phyloP scores from a whole-genome alignment of 495 filamentous ascomycete species.

The Podospora comata region DNA sequence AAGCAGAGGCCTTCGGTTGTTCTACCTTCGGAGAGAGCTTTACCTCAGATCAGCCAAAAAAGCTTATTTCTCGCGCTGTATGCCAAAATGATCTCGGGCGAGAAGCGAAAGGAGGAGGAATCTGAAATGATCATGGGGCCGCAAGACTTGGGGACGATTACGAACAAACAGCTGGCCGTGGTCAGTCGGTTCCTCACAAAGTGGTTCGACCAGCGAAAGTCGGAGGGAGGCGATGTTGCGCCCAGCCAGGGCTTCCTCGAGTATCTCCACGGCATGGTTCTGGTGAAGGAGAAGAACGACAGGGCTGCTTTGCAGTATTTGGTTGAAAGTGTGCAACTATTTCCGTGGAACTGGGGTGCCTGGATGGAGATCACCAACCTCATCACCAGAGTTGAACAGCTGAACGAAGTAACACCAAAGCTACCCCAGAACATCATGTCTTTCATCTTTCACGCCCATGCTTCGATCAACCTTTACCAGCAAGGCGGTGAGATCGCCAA shows the following conservation, averaged over 20 bases:
- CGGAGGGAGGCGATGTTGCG: constrained; percentile 53
- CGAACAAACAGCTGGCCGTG: constrained; percentile 76
- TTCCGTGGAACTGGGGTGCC: constrained; percentile 92
- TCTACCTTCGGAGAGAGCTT: constrained; percentile 20
- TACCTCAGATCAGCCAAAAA: constrained; percentile 69
- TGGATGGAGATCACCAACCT: constrained; percentile 88
- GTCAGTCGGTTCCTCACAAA: constrained; percentile 71
- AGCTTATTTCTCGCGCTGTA: constrained; percentile 92
- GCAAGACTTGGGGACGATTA: constrained; percentile 74
- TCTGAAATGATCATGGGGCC: constrained; percentile 97
- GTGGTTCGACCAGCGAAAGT: constrained; percentile 65
- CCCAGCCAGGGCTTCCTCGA: constrained; percentile 90
- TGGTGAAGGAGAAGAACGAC: constrained; percentile 89
- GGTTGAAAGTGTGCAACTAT: constrained; percentile 76
- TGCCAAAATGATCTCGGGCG: constrained; percentile 85
- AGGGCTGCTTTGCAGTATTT: constrained; percentile 77
- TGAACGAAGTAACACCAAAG: constrained; percentile 50
- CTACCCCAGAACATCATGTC: constrained; percentile 90
- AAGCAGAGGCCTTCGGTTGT: constrained; percentile 41
- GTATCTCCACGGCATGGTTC: constrained; percentile 79
- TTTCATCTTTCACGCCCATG: constrained; percentile 86
- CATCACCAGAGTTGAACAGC: constrained; percentile 67
- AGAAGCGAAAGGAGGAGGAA: constrained; percentile 95
- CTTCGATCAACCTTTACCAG: constrained; percentile 87
- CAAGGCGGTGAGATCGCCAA: constrained; percentile 67